These are phyloP conservation scores for Scheffersomyces segobiensis DNA, from an alignment of 1,139 yeast genomes.

Conservation along the genomic window DNA sequence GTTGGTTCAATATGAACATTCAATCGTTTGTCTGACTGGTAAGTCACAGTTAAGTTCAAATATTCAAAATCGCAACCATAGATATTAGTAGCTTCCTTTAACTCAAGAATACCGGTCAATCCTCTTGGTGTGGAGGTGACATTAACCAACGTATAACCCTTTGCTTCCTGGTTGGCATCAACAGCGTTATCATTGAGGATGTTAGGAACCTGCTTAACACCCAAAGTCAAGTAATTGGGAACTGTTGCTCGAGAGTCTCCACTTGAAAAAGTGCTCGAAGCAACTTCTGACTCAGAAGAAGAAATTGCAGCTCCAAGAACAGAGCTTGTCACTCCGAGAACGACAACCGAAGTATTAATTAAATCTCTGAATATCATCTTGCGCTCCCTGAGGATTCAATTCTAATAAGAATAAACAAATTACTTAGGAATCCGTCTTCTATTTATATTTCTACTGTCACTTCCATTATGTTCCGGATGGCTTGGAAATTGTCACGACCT, in stretches of 20 bases:
- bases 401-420: not conserved
- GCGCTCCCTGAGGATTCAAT: not conserved
- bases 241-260: constrained; percentile 4
- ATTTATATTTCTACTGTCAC: not conserved
- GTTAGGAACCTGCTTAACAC: constrained; percentile 27
- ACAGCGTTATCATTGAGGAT: constrained; percentile 23
- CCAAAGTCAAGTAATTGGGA: constrained; percentile 16
- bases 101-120: constrained; percentile 20
- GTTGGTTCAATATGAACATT: constrained; percentile 27
- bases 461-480: not conserved
- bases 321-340: not conserved
- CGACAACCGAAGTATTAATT: not conserved
- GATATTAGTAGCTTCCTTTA: constrained; percentile 24
- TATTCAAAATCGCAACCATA: constrained; percentile 30
- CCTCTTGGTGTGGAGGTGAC: constrained; percentile 17
- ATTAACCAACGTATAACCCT: constrained; percentile 23
- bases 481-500: not conserved
- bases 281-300: not conserved
- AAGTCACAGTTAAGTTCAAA: constrained; percentile 27
- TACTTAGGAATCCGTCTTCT: not conserved
- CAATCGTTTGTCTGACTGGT: constrained; percentile 24
- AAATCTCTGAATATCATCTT: not conserved
- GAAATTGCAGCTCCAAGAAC: not conserved
- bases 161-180: constrained; percentile 27
- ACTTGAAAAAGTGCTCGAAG: not conserved